Conservation (phyloP, 2,329 filamentous ascomycete genomes). For the Xylariales sp. region DNA sequence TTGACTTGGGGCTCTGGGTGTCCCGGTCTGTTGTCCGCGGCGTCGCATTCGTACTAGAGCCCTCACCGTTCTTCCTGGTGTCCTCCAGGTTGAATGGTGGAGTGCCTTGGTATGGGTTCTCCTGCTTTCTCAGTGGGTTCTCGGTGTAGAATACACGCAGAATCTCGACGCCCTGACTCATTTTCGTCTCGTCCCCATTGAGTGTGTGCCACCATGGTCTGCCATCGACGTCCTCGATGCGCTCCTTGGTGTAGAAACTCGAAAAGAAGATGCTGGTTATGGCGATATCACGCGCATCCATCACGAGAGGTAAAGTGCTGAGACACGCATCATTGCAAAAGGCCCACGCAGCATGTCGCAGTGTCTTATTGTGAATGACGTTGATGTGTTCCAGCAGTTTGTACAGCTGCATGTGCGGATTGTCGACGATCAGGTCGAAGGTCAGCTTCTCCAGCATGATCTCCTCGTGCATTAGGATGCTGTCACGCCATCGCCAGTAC, state of each 20-base stretch:
- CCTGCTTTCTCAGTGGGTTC: slow-evolving; percentile 57
- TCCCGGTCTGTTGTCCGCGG: slow-evolving; percentile 42
- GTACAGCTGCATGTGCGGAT: slow-evolving; percentile 81
- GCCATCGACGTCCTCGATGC: slow-evolving; percentile 72
- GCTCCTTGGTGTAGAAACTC: slow-evolving; percentile 66
- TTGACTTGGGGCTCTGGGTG: slow-evolving; percentile 43
- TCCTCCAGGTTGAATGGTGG: slow-evolving; percentile 53
- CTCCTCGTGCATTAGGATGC: slow-evolving; percentile 88
- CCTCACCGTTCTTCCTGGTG: slow-evolving; percentile 46
- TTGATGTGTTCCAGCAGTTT: slow-evolving; percentile 71
- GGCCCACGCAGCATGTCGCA: slow-evolving; percentile 86
- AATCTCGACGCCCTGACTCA: slow-evolving; percentile 68
- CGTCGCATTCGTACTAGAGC: slow-evolving; percentile 45
- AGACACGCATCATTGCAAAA: slow-evolving; percentile 89
- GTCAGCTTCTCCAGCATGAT: slow-evolving; percentile 86
- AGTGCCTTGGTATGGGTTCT: slow-evolving; percentile 45
- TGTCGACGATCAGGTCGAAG: slow-evolving; percentile 88
- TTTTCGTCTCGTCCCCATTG: slow-evolving; percentile 64
- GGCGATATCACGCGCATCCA: slow-evolving; percentile 75
- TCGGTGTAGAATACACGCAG: slow-evolving; percentile 67
- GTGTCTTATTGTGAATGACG: slow-evolving; percentile 71
- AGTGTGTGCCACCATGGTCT: slow-evolving; percentile 84
- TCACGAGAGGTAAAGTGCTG: slow-evolving; percentile 78
- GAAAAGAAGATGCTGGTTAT: slow-evolving; percentile 84
- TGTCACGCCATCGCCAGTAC: slow-evolving; percentile 97